These are phyloP conservation scores for Phytophthora quininea DNA, from an alignment of 352 stramenopile genomes.

Conservation along the genomic window DNA sequence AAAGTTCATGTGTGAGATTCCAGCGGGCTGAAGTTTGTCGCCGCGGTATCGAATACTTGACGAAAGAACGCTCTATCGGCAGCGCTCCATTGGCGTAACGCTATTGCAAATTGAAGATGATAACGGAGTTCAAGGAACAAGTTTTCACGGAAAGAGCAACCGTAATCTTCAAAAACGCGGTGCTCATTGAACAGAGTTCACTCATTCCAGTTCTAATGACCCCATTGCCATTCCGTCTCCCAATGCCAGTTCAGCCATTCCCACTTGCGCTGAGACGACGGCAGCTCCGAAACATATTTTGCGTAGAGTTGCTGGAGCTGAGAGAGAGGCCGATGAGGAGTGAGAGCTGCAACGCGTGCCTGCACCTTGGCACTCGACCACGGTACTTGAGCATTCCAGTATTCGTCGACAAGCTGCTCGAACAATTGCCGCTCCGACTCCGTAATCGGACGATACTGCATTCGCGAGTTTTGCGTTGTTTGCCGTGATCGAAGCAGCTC, in stretches of 20 bases:
- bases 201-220: conserved; percentile 24
- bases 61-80: too few relatives aligned
- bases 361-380: conserved; percentile 56
- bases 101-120: too few relatives aligned
- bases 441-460: conserved; percentile 44
- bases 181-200: background rate
- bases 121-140: too few relatives aligned
- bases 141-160: too few relatives aligned
- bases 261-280: conserved; percentile 39
- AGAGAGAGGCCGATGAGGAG: conserved; percentile 30
- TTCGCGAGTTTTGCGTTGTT: conserved; percentile 44
- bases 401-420: conserved; percentile 63
- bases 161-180: too few relatives aligned
- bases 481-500: conserved; percentile 40
- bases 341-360: conserved; percentile 27
- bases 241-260: conserved; percentile 30
- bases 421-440: conserved; percentile 51
- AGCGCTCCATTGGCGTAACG: too few relatives aligned
- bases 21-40: too few relatives aligned
- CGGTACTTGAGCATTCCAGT: conserved; percentile 69
- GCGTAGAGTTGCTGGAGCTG: conserved; percentile 57
- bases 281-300: conserved; percentile 30
- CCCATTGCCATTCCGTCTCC: conserved; percentile 51
- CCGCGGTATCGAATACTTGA: too few relatives aligned
- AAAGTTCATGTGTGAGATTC: too few relatives aligned